These are phyloP conservation scores for Solanum medicagineum DNA, from an alignment of 257 asterid genomes.

Conservation along the genomic window DNA sequence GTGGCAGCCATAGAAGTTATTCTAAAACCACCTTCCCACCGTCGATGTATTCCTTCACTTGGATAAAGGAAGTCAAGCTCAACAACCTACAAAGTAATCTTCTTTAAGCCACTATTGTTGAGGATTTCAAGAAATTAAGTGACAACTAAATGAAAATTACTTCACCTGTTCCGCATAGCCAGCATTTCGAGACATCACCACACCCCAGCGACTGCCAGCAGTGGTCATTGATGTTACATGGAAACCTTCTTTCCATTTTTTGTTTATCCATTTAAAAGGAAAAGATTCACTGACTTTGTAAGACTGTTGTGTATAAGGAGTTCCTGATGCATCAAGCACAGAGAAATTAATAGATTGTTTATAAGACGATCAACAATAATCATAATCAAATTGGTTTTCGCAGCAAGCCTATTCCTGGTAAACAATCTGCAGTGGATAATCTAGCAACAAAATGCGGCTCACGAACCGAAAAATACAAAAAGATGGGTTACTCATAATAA, in stretches of 20 bases:
- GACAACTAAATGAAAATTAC: background rate
- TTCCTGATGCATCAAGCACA: constrained; percentile 30
- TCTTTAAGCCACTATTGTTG: background rate
- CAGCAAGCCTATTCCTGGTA: background rate
- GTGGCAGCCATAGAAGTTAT: constrained; percentile 95
- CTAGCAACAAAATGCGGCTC: background rate
- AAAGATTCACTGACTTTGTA: constrained; percentile 96
- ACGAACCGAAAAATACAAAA: background rate
- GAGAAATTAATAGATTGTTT: background rate
- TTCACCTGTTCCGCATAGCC: constrained; percentile 91
- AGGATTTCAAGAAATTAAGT: background rate
- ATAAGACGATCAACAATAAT: background rate
- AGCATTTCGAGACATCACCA: constrained; percentile 90
- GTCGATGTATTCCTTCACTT: constrained; percentile 89
- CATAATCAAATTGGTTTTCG: background rate
- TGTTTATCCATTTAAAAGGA: constrained; percentile 97
- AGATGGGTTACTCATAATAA: background rate
- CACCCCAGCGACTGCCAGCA: constrained; percentile 99
- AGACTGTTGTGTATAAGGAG: constrained; percentile 92
- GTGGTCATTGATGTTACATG: constrained; percentile 99
- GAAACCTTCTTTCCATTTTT: constrained; percentile 98
- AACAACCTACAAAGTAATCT: constrained; percentile 41
- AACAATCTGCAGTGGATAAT: background rate
- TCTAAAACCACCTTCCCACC: constrained; percentile 93
- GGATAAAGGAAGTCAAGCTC: constrained; percentile 96